Evolutionary conservation across 2,329 filamentous ascomycete genomes (phyloP).

Genomic region (Davidsoniella neocaledoniae): DNA sequence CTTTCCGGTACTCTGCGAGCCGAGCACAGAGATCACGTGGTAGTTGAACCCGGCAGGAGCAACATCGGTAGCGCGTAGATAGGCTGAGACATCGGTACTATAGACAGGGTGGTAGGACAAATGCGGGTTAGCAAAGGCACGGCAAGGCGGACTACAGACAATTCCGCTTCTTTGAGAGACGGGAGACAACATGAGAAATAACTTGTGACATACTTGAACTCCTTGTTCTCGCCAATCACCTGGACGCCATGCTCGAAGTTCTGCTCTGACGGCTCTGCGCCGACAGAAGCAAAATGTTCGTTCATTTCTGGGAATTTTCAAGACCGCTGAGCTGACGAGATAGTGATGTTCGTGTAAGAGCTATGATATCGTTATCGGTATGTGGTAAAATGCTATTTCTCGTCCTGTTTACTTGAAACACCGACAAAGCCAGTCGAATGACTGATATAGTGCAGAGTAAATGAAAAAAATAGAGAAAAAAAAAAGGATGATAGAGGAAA

Average conservation of each 20-base stretch:
- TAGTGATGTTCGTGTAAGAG: neutral
- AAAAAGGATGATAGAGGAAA: neutral
- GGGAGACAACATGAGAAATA: neutral
- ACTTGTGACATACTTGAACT: slow-evolving; percentile 63
- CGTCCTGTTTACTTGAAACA: too few relatives aligned
- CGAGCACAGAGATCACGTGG: slow-evolving; percentile 96
- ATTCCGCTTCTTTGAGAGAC: neutral
- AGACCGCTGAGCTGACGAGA: too few relatives aligned
- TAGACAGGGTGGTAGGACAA: slow-evolving; percentile 9
- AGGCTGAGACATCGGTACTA: slow-evolving; percentile 63
- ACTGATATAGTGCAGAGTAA: neutral
- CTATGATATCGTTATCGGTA: neutral
- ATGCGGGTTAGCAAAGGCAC: slow-evolving; percentile 12
- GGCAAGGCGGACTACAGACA: neutral
- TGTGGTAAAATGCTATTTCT: neutral
- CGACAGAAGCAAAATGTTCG: slow-evolving; percentile 62
- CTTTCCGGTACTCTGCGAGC: slow-evolving; percentile 95
- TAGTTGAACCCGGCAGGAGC: slow-evolving; percentile 94
- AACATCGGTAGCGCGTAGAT: slow-evolving; percentile 64
- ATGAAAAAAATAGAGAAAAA: neutral
- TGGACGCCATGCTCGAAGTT: slow-evolving; percentile 89
- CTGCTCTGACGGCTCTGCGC: slow-evolving; percentile 44
- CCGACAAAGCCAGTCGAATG: neutral
- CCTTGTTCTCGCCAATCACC: slow-evolving; percentile 74
- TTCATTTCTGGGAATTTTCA: slow-evolving; percentile 36